Base-by-base conservation (phyloP, 176 grass and related monocot species). In the Otatea glauca region DNA sequence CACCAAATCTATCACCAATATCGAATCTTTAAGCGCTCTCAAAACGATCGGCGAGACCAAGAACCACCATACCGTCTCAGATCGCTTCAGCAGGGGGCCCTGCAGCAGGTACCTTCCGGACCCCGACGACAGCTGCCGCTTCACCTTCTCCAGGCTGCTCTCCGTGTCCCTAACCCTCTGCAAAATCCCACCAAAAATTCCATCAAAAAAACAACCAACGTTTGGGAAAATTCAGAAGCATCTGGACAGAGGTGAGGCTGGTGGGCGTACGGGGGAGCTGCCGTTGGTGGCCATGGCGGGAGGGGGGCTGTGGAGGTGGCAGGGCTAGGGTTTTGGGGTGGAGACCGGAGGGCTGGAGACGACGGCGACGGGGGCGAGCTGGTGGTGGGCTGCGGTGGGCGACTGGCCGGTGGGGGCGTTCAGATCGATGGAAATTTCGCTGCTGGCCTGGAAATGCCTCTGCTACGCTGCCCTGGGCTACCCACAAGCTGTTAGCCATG, bases 81-180 rank as follows among this genome's bases (percentile, higher is more conserved):
- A 99, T 94, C 96, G 93, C 91, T 99, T 99, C 24, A 96, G 77
- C 89, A 99, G 82, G 70, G 90, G 93, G 0, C 93, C 93, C 71
- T 99, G 96, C 75, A 99, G 91, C 69, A 96, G 77, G 88, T 92
- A 99, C 83, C 93, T 90, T 66, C 93, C 96, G 75, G 96, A 82
- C 43, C 91, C 94, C 74, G 91, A 80, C 55, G 90, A 88, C 14
- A 99, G 93, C 88, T 99, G 89, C 81, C 90, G 90, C 88, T 99
- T 99, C 79, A 99, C 92, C 86, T 96, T 99, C 86, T 99, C 93
- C 84, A 99, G 89, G 80, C 86, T 96, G 78, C 83, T 94, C 61
- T 88, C 91, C 74, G 83, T 85, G 42, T 87, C 89, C 60, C 75
- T 85, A 27, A 77, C 64, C 79, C 82, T 81, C 88, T 89, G 80